Base-by-base conservation (phyloP, 768 basidiomycete genomes). In the Russula foetens region DNA sequence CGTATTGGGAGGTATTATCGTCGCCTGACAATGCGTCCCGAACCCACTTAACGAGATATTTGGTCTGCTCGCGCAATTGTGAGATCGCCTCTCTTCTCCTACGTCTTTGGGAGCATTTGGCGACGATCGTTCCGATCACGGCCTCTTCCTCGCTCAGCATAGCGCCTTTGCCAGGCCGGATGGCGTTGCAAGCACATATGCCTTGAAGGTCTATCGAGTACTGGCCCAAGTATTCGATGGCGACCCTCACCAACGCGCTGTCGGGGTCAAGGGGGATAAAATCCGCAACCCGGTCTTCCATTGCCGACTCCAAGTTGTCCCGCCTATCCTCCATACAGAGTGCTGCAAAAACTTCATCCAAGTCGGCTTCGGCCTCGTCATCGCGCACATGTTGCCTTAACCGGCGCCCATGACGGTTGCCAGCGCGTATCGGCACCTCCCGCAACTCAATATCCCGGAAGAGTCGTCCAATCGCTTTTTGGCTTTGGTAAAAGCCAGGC, bases 91-190 rank as follows among this genome's bases (percentile, higher is more conserved):
- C 80, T 59, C 71, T 76, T 24, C 84, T 75, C 59, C 73, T 76
- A 9, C 82, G 75, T 14, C 79, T 78, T 65, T 86, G 83, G 0
- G 83, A 80, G 14, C 76, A 81, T 60, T 84, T 84, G 21, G 84
- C 83, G 0, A 80, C 73, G 60, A 88, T 88, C 0, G 85, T 86
- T 0, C 87, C 86, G 19, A 86, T 69, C 2, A 84, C 71, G 0
- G 79, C 83, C 68, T 87, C 87, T 67, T 82, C 84, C 66, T 88
- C 85, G 11, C 79, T 79, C 2, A 86, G 71, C 53, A 74, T 72
- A 1, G 75, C 72, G 3, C 69, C 4, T 35, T 55, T 71, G 29
- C 73, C 75, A n/a, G 68, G 65, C 52, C 74, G 72, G 0, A 85
- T 71, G 2, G 78, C 77, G 68, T 81, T 73, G 17, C 72, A 69